Base-by-base conservation (phyloP, 192 early-diverging fungal species). In the Mortierella claussenii region DNA sequence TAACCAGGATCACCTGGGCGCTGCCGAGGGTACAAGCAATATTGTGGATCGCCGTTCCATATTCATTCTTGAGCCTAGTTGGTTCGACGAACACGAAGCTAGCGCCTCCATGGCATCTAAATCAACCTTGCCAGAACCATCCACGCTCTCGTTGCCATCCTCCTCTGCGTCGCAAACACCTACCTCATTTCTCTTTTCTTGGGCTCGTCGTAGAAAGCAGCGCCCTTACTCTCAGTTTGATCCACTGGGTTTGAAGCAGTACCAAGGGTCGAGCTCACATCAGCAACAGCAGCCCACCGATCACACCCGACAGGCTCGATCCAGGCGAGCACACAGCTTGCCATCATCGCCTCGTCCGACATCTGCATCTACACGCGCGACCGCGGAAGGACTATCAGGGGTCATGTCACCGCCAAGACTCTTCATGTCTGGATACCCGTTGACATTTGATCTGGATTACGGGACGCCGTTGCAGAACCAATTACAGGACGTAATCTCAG, bases 251-350 rank as follows among this genome's bases (percentile, higher is more conserved):
- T 2, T 28, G 13, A 3, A 28, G 11, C 21, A 44, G 40, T 11
- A 40, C 36, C 52, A 6, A 10, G 51, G 12, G 1, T n/a, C 36
- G 17, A 55, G 36, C n/a, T n/a, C 13, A 17, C 5, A n/a, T 27
- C 15, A 54, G 31, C 10, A 33, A 40, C 37, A 40, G 37, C 37
- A 40, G 37, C 13, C 37, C 13, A 40, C 13, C 8, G 37, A 40
- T 40, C 37, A 40, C 8, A 7, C 13, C 37, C 58, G 23, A n/a
- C 30, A 36, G 8, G n/a, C 4, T 6, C 48, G 23, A 13, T 7
- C 44, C 6, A 58, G 50, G 20, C 48, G 50, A 21, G 52, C 67
- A 21, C 57, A 30, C 20, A 60, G 67, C 42, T 34, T 69, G 24
- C 57, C 67, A 20, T 69, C 57, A 0, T 36, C 43, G 0, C 40